Evolutionary conservation across 2,329 filamentous ascomycete genomes (phyloP).

Genomic region (Neofusicoccum sp.): DNA sequence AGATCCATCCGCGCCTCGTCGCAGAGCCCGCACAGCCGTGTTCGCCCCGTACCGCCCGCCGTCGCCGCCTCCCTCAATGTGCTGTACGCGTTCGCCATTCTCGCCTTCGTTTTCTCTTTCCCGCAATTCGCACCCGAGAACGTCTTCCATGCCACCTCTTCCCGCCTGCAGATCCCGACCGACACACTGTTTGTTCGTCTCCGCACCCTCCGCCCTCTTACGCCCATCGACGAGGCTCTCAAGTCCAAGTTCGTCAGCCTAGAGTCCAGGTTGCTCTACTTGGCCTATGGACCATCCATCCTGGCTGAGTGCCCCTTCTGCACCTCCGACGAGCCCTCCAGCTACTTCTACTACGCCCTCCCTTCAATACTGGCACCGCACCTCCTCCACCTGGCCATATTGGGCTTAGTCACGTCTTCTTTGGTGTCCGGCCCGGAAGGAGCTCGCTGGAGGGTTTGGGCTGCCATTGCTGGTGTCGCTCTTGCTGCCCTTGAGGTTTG

Average conservation of each 20-base stretch:
- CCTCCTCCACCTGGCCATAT: constrained; percentile 68
- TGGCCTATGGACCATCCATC: constrained; percentile 74
- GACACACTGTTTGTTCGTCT: constrained; percentile 83
- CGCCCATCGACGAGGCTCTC: constrained; percentile 61
- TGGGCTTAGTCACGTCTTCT: constrained; percentile 72
- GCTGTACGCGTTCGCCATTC: constrained; percentile 54
- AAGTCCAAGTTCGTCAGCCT: constrained; percentile 60
- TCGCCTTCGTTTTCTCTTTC: constrained; percentile 62
- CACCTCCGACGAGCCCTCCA: constrained; percentile 69
- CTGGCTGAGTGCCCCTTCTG: constrained; percentile 82
- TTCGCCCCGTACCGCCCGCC: constrained; percentile 55
- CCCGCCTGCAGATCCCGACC: constrained; percentile 79
- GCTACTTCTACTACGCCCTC: constrained; percentile 81
- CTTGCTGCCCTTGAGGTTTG: constrained; percentile 66
- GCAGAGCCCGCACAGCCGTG: constrained; percentile 44
- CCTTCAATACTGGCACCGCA: constrained; percentile 75
- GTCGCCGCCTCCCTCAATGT: constrained; percentile 60
- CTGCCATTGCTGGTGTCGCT: constrained; percentile 61
- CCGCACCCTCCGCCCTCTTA: constrained; percentile 53
- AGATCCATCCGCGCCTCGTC: constrained; percentile 50
- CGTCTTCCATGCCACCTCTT: constrained; percentile 73
- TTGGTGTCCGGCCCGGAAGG: constrained; percentile 63
- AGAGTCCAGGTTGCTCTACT: constrained; percentile 75
- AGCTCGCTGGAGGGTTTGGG: constrained; percentile 66
- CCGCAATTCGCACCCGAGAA: constrained; percentile 73